Base-by-base conservation (phyloP, 495 filamentous ascomycete species). In the Achaetomiella virescens region DNA sequence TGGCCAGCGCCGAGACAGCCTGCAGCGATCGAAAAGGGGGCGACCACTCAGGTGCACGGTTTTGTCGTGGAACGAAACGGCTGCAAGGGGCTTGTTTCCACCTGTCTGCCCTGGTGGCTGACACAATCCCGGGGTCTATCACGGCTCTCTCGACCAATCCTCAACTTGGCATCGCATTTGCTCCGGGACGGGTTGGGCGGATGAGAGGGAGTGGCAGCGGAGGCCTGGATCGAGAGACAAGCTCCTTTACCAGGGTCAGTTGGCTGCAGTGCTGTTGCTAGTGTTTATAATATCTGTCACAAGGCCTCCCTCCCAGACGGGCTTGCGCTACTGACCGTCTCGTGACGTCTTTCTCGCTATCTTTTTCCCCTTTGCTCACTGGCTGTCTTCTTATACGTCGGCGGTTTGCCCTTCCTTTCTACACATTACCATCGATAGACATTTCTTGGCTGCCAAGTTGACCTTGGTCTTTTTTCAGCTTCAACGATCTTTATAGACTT, bases 201-300 rank as follows among this genome's bases (percentile, higher is more conserved):
- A 35, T 46, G 45, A 22, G 50, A 14, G 3, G 9, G 17, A 31
- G 27, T 4, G 27, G 9, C 5, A 31, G 15, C 3, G 15, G n/a
- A 7, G 38, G 15, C 36, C 38, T 17, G 7, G 38, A 17, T 31
- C 27, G 9, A 31, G 9, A 9, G 27, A 31, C 9, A 5, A 9
- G 4, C 27, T 31, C 27, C 27, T 5, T 31, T 31, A 9, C 9
- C 27, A 9, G 27, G 9, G 27, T 4, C 14, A 5, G 15, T 20
- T 41, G 38, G 38, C 18, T 41, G 4, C 15, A 20, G 18, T 41
- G 38, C 18, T 41, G 14, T 22, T 18, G 27, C 9, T n/a, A 9
- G 4, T 31, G 14, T 18, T n/a, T 42, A 47, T 48, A 49, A n/a
- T 55, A 54, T 55, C 33, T 48, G 27, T 31, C 44, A 52, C 4